Conservation (phyloP, 2,329 filamentous ascomycete species). For the Epichloe hybrida region DNA sequence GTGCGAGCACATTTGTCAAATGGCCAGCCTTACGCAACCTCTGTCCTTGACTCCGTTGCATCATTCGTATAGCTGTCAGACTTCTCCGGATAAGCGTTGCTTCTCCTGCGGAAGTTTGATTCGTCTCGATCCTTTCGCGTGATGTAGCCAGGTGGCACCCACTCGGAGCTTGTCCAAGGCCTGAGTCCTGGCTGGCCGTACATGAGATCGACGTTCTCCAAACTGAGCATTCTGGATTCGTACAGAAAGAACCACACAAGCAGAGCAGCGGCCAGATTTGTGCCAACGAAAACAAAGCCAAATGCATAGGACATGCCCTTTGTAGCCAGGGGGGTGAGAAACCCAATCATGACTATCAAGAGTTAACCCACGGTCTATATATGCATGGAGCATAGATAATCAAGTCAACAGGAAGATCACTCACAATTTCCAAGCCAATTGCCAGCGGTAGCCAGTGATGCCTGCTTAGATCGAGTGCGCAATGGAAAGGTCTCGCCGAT, state of each 20-base stretch:
- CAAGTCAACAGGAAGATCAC: background rate
- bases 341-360: constrained; percentile 43
- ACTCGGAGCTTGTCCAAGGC: constrained; percentile 45
- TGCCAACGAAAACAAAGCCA: constrained; percentile 53
- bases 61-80: constrained; percentile 4
- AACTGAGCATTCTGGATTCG: constrained; percentile 48
- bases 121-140: constrained; percentile 25
- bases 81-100: constrained; percentile 5
- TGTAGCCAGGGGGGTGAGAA: constrained; percentile 53
- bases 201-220: constrained; percentile 63
- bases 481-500: constrained; percentile 53
- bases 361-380: background rate
- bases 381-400: background rate
- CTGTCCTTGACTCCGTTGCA: constrained; percentile 1
- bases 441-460: constrained; percentile 37
- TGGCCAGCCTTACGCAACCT: background rate
- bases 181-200: constrained; percentile 46
- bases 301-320: constrained; percentile 46
- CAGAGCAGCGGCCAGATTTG: constrained; percentile 42
- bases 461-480: constrained; percentile 39
- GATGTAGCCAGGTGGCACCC: constrained; percentile 32
- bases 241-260: constrained; percentile 58
- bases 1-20: background rate
- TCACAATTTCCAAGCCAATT: constrained; percentile 49
- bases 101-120: constrained; percentile 11